A percentile compares a stretch with the other conserved stretches of the same genome.
These are phyloP conservation scores for Claviceps citrina DNA, from an alignment of 2,329 filamentous ascomycete genomes.

Conservation along the genomic window DNA sequence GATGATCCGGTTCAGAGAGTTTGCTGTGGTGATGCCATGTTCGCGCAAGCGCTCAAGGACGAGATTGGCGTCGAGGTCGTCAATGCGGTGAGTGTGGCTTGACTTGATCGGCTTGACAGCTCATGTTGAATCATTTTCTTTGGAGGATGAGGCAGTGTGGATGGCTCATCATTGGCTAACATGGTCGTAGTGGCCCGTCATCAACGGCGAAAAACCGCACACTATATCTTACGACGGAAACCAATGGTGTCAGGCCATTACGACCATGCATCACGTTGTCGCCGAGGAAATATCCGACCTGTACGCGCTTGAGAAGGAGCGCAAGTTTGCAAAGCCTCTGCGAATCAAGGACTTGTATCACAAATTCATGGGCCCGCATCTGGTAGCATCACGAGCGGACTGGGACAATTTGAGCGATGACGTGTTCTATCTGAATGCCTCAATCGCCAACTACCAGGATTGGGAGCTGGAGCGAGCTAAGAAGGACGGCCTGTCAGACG, in stretches of 20 bases:
- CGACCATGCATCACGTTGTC: slow-evolving; percentile 40
- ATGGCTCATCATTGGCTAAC: background rate
- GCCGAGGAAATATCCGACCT: slow-evolving; percentile 34
- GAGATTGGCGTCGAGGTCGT: slow-evolving; percentile 25
- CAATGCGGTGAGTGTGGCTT: slow-evolving; percentile 22
- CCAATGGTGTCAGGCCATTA: slow-evolving; percentile 41
- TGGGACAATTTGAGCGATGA: slow-evolving; percentile 40
- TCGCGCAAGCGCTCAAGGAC: slow-evolving; percentile 30
- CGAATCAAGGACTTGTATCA: slow-evolving; percentile 33
- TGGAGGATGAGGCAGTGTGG: too few species aligned
- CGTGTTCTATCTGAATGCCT: slow-evolving; percentile 23
- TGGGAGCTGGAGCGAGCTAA: slow-evolving; percentile 19
- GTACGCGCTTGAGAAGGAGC: slow-evolving; percentile 34
- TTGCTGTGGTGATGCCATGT: slow-evolving; percentile 38
- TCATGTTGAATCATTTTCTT: background rate
- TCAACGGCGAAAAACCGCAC: slow-evolving; percentile 40
- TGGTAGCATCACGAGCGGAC: slow-evolving; percentile 25
- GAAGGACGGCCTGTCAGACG: slow-evolving; percentile 17
- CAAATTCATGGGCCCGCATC: slow-evolving; percentile 26
- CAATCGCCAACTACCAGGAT: slow-evolving; percentile 16
- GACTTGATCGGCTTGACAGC: too few species aligned
- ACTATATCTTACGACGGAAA: slow-evolving; percentile 30
- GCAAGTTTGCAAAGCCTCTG: slow-evolving; percentile 19
- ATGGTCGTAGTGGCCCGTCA: slow-evolving; percentile 31
- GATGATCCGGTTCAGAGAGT: slow-evolving; percentile 24